phyloP scores from a whole-genome alignment of 345 rosid species.

The Corymbia maculata region DNA sequence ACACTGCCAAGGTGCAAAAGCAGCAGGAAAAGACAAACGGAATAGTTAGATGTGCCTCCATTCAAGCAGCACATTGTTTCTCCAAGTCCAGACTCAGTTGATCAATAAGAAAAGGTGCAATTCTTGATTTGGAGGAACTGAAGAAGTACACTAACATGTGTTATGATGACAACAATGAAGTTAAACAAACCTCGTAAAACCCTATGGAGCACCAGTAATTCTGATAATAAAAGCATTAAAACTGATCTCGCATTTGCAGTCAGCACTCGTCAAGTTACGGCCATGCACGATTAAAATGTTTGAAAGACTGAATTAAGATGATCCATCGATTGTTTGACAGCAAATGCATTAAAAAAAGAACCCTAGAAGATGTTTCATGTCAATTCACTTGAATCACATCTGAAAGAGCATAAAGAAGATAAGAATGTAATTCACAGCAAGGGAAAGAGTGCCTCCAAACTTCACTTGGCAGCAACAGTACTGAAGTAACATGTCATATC shows the following conservation, averaged over 20 bases:
- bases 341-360: neutral
- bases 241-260: neutral
- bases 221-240: neutral
- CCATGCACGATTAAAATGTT: neutral
- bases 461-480: neutral
- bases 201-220: neutral
- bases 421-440: neutral
- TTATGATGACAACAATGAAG: neutral
- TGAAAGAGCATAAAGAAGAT: neutral
- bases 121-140: neutral
- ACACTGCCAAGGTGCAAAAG: neutral
- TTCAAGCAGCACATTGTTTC: neutral
- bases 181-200: neutral
- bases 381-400: neutral
- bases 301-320: neutral
- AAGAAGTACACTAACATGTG: neutral
- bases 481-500: neutral
- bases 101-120: neutral
- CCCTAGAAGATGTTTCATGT: neutral
- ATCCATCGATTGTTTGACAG: neutral
- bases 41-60: neutral
- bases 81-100: neutral
- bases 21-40: neutral
- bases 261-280: neutral
- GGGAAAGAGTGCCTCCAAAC: neutral